Conservation (phyloP, 257 asterid genomes). For the Fraxinus pennsylvanica region DNA sequence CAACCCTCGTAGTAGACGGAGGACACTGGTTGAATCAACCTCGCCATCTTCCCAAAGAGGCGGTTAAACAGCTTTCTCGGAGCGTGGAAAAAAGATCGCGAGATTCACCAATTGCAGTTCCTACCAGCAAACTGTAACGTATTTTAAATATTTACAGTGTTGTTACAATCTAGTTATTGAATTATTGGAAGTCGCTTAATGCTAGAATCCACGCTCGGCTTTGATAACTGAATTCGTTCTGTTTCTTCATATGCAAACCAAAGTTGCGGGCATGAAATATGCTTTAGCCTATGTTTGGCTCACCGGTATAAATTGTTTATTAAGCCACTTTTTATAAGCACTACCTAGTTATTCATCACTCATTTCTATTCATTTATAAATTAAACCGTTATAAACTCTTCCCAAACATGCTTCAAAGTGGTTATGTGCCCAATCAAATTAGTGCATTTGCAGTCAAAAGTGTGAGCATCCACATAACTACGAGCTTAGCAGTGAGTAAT, state of each 20-base stretch:
- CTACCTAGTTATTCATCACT: no score
- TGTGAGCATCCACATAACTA: not conserved
- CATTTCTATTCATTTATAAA: no score
- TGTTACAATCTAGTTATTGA: not conserved
- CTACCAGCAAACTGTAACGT: conserved; percentile 59
- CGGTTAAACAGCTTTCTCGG: conserved; percentile 62
- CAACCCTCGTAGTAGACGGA: conserved; percentile 59
- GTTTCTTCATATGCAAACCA: not conserved
- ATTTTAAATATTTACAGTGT: not conserved
- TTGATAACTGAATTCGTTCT: no score
- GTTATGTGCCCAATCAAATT: no score
- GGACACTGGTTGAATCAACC: conserved; percentile 79
- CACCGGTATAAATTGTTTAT: no score
- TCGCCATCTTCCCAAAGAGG: conserved; percentile 61
- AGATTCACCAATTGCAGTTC: conserved; percentile 51
- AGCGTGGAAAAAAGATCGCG: conserved; percentile 62
- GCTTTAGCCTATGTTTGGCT: not conserved
- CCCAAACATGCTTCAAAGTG: no score
- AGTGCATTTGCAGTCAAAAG: not conserved
- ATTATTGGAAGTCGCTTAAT: not conserved
- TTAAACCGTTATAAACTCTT: no score
- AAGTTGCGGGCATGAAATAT: not conserved
- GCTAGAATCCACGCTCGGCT: no score
- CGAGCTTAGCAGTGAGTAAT: no score
- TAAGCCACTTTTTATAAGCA: no score